phyloP scores from a whole-genome alignment of 2,329 filamentous ascomycete species.

The Aulographum hederae region DNA sequence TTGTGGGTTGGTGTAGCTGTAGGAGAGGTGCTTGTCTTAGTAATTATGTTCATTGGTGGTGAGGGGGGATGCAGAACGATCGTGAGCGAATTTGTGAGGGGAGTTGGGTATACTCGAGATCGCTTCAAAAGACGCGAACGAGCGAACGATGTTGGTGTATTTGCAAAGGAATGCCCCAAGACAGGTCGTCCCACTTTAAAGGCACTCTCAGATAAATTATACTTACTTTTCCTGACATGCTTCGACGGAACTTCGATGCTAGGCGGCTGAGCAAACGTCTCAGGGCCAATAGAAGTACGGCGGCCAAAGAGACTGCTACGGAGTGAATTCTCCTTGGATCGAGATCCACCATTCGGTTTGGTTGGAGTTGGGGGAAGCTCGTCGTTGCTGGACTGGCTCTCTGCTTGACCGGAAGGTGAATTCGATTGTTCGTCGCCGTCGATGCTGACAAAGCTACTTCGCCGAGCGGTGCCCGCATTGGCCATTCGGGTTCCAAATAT shows the following conservation, averaged over 20 bases:
- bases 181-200: too few relatives aligned
- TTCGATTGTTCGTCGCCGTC: conserved; percentile 57
- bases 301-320: conserved; percentile 30
- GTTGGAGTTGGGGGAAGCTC: conserved; percentile 91
- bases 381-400: conserved; percentile 41
- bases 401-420: conserved; percentile 35
- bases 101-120: background rate
- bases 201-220: too few relatives aligned
- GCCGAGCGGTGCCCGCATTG: conserved; percentile 20
- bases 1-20: conserved; percentile 44
- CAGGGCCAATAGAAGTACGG: conserved; percentile 24
- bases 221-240: conserved; percentile 14
- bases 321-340: conserved; percentile 31
- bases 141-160: background rate
- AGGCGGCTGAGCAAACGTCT: conserved; percentile 21
- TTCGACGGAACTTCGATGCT: conserved; percentile 13
- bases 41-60: conserved; percentile 27
- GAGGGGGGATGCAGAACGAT: background rate
- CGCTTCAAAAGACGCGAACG: background rate
- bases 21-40: conserved; percentile 26
- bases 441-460: conserved; percentile 60
- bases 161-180: background rate
- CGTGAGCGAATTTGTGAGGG: background rate
- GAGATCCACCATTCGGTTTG: conserved; percentile 39
- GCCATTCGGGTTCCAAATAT: conserved; percentile 38